These are phyloP conservation scores for Alternaria incomplexa DNA, from an alignment of 2,329 filamentous ascomycete species.

Conservation along the genomic window DNA sequence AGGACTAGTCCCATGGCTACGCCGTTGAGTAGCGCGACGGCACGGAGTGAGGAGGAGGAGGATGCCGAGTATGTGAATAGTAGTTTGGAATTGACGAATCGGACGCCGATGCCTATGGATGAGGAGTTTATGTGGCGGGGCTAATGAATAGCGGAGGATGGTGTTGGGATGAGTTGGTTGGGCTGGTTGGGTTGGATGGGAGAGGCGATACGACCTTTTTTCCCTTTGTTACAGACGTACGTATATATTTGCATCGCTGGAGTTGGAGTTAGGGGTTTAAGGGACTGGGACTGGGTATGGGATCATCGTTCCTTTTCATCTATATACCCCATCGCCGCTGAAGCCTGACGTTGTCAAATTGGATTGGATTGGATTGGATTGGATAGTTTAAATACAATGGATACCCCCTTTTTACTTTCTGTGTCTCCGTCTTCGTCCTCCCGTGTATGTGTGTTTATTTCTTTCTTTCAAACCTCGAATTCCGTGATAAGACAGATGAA, in stretches of 20 bases:
- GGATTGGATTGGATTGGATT: neutral
- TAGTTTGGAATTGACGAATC: conserved; percentile 35
- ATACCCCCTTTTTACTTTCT: neutral
- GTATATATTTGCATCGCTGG: conserved; percentile 1
- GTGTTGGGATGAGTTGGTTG: too few species aligned
- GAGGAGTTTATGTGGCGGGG: conserved; percentile 47
- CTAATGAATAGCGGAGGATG: neutral
- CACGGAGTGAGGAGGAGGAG: conserved; percentile 42
- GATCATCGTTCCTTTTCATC: neutral
- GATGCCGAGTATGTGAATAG: conserved; percentile 39
- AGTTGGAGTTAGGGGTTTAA: neutral
- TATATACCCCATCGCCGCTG: neutral
- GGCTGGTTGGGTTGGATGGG: too few species aligned
- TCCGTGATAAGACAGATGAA: too few species aligned
- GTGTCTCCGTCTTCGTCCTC: neutral
- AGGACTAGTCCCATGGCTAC: conserved; percentile 44
- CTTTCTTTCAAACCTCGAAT: too few species aligned
- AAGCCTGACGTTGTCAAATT: neutral
- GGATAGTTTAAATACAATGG: neutral
- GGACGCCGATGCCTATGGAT: conserved; percentile 49
- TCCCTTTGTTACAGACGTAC: neutral
- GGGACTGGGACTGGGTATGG: neutral
- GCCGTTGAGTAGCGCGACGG: conserved; percentile 35
- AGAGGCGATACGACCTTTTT: neutral
- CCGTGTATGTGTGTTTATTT: too few species aligned